A percentile compares a stretch with the other conserved stretches of the same genome.
Conservation (phyloP, 2,329 filamentous ascomycete species). For the Thielaviopsis ethacetica region DNA sequence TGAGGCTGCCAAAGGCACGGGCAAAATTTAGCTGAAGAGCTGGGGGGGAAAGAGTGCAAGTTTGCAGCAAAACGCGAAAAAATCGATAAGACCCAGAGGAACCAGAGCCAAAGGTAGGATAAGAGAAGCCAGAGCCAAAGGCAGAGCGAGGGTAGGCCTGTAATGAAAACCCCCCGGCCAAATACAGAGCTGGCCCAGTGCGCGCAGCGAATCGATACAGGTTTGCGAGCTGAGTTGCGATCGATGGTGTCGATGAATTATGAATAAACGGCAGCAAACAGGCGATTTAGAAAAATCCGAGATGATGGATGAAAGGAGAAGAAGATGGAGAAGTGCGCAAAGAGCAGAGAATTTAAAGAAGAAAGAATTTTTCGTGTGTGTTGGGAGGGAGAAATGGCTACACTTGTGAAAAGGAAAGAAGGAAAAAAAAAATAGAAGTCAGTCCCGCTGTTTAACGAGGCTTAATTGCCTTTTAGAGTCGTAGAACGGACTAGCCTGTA, state of each 20-base stretch:
- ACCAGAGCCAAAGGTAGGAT: not conserved
- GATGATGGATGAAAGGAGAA: not conserved
- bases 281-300: not conserved
- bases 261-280: not conserved
- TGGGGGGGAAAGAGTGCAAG: slow-evolving; percentile 20
- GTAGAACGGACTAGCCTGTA: too few relatives aligned
- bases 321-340: not conserved
- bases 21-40: slow-evolving; percentile 18
- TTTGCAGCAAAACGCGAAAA: slow-evolving; percentile 17
- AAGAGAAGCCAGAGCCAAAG: not conserved
- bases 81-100: slow-evolving; percentile 3
- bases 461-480: not conserved
- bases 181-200: not conserved
- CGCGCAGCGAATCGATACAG: not conserved
- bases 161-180: slow-evolving; percentile 1
- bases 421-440: not conserved
- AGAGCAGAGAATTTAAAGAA: not conserved
- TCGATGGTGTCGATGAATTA: not conserved
- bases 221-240: not conserved
- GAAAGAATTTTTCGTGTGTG: not conserved
- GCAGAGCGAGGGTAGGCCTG: slow-evolving; percentile 4
- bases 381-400: not conserved
- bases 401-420: not conserved
- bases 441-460: not conserved
- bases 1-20: not conserved